These are phyloP conservation scores for Globisporangium radiosum DNA, from an alignment of 352 stramenopile genomes.

Conservation along the genomic window DNA sequence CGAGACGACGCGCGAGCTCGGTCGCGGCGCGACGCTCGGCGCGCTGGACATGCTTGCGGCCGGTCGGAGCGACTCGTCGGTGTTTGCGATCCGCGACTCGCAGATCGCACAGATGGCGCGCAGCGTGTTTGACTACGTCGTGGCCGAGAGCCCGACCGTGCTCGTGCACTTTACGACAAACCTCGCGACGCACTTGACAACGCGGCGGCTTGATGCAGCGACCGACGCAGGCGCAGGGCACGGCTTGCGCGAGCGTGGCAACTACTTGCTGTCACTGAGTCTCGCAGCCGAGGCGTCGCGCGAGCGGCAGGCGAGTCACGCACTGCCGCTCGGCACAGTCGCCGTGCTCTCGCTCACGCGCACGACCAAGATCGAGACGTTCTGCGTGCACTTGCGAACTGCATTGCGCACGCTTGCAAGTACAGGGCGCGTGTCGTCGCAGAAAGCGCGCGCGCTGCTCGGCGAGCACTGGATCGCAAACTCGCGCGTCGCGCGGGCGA, in stretches of 20 bases:
- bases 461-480: conserved; percentile 67
- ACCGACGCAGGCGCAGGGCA: conserved; percentile 17
- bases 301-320: conserved; percentile 16
- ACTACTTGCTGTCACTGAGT: conserved; percentile 59
- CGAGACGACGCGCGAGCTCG: conserved; percentile 73
- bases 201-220: conserved; percentile 26
- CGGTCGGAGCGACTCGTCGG: conserved; percentile 64
- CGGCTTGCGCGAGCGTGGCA: conserved; percentile 28
- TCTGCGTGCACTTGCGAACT: conserved; percentile 54
- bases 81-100: conserved; percentile 82
- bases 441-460: conserved; percentile 54
- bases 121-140: conserved; percentile 82
- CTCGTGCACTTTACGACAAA: conserved; percentile 80
- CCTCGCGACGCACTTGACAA: conserved; percentile 52
- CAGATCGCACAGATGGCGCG: conserved; percentile 85
- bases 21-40: conserved; percentile 72
- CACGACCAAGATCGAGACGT: conserved; percentile 64
- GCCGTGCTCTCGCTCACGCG: conserved; percentile 77
- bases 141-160: conserved; percentile 56
- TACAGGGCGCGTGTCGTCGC: conserved; percentile 66
- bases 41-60: conserved; percentile 80
- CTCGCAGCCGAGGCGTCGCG: conserved; percentile 15
- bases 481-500: conserved; percentile 55
- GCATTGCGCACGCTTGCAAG: conserved; percentile 61
- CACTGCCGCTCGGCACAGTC: conserved; percentile 61